Evolutionary conservation across 78 protist genomes (phyloP).

Genomic region (Ministeria vibrans): DNA sequence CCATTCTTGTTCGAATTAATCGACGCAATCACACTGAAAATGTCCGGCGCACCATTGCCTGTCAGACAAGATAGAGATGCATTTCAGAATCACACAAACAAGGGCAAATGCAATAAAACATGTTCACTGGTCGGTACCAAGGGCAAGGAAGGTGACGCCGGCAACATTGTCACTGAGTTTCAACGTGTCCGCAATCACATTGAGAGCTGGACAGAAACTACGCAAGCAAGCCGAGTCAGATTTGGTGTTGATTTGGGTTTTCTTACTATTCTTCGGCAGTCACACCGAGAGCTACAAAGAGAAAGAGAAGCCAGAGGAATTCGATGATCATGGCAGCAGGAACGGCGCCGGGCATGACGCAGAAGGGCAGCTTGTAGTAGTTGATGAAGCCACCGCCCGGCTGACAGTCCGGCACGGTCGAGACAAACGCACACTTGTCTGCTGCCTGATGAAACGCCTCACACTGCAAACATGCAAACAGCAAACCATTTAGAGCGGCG

Average conservation of each 20-base stretch:
- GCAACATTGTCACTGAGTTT: constrained; percentile 35
- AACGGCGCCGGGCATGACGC: not conserved
- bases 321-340: not conserved
- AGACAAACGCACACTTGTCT: not conserved
- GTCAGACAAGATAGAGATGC: no score
- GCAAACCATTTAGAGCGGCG: no score
- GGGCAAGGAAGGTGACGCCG: constrained; percentile 50
- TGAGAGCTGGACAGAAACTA: constrained; percentile 11
- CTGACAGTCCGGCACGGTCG: not conserved
- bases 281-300: constrained; percentile 7
- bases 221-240: not conserved
- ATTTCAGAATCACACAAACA: no score
- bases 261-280: not conserved
- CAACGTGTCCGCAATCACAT: not conserved
- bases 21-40: constrained; percentile 32
- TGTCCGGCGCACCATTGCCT: constrained; percentile 61
- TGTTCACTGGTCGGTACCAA: no score
- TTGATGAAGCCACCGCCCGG: constrained; percentile 10
- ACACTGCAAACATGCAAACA: no score
- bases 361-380: constrained; percentile 13
- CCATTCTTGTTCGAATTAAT: not conserved
- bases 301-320: not conserved
- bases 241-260: not conserved
- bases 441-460: not conserved
- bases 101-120: no score